Base-by-base conservation (phyloP, 805 yeast genomes). In the Myxozyma mucilagina region DNA sequence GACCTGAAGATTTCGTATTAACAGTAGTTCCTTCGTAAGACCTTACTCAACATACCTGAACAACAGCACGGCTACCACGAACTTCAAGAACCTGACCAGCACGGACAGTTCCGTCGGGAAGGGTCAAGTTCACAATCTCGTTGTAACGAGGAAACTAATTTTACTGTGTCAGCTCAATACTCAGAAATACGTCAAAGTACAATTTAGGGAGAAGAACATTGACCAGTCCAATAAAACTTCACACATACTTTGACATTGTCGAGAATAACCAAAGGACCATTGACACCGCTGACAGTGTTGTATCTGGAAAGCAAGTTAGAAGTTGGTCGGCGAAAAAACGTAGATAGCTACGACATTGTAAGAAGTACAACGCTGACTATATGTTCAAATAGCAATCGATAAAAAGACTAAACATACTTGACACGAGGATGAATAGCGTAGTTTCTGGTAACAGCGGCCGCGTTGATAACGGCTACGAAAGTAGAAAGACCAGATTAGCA, bases 1-100 rank as follows among this genome's bases (percentile, higher is more conserved):
- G 53, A 94, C 99, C 67, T 63, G 20, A 20, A 29, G 7, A 14
- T 9, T 9, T 16, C 16, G 41, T n/a, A 1, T 5, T 32, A 42
- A 14, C 32, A n/a, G 31, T 38, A 34, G 34, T n/a, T 43, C 7
- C 2, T 32, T 4, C 18, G 36, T 13, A 20, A 36, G 20, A 42
- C 6, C n/a, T 4, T n/a, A 38, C 9, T 16, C 16, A 35, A 18
- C 61, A 47, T 41, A 63, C 67, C 82, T 94, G 99, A 56, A 94
- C 99, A 76, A 94, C 85, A 57, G 99, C 99, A 74, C 94, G 87
- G 71, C 89, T 85, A 65, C 99, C 99, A 78, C 96, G 87, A 61
- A 96, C 98, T 79, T 94, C 99, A 73, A 94, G 83, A 29, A 94
- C 99, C 78, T 94, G 98, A 72, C 99, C 99, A 61, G 96, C 96